phyloP scores from a whole-genome alignment of 345 rosid species.

The Passiflora organensis region DNA sequence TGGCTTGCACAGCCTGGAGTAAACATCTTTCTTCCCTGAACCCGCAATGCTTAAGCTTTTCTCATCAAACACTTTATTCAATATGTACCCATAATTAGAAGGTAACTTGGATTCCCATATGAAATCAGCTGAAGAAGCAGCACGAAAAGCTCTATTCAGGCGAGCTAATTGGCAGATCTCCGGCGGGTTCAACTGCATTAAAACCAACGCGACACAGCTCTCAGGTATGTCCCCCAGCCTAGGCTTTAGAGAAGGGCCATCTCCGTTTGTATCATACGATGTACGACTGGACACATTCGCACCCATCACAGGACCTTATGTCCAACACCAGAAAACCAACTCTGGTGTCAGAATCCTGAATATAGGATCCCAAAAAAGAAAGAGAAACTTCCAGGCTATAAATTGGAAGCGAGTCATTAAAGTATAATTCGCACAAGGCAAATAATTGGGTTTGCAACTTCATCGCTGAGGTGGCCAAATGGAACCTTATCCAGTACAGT shows the following conservation, averaged over 20 bases:
- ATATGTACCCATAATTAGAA: conserved; percentile 18
- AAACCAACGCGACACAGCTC: conserved; percentile 24
- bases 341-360: neutral
- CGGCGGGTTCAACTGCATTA: conserved; percentile 23
- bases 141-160: conserved; percentile 25
- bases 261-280: neutral
- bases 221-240: conserved; percentile 37
- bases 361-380: neutral
- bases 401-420: neutral
- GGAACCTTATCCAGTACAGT: neutral
- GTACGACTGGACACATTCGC: conserved; percentile 1
- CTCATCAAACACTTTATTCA: conserved; percentile 11
- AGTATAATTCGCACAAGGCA: too few relatives aligned
- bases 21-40: conserved; percentile 29
- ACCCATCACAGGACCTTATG: conserved; percentile 2
- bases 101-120: conserved; percentile 40
- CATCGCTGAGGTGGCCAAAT: neutral
- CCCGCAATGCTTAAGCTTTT: neutral
- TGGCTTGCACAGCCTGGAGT: conserved; percentile 23
- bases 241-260: conserved; percentile 7
- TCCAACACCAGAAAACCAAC: neutral
- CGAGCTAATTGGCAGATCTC: conserved; percentile 34
- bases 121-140: conserved; percentile 33
- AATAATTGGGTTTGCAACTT: neutral
- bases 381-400: neutral